Evolutionary conservation across 2,329 filamentous ascomycete genomes (phyloP).

Genomic region (Talaromyces sp.): DNA sequence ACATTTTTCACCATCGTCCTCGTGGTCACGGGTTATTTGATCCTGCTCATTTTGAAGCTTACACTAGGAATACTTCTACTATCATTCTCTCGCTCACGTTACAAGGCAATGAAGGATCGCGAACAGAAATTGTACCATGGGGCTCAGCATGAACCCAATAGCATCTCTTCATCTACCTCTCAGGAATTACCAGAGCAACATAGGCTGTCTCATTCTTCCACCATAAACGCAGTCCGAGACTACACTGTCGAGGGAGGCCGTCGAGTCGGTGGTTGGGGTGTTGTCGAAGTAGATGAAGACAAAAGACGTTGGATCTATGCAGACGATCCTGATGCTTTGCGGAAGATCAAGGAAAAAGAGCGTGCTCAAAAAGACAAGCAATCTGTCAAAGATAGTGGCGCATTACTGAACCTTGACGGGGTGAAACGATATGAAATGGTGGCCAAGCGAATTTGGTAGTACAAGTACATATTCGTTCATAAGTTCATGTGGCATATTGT

Average conservation of each 20-base stretch:
- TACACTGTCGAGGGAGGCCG: slow-evolving; percentile 67
- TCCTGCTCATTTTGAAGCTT: slow-evolving; percentile 79
- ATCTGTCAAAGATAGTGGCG: slow-evolving; percentile 31
- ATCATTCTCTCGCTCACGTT: slow-evolving; percentile 72
- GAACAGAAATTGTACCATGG: slow-evolving; percentile 45
- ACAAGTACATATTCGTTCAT: neutral
- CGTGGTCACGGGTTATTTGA: slow-evolving; percentile 78
- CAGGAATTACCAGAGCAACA: slow-evolving; percentile 6
- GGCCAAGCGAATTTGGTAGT: slow-evolving; percentile 90
- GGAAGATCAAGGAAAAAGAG: slow-evolving; percentile 62
- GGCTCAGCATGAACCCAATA: neutral
- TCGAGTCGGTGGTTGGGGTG: slow-evolving; percentile 75
- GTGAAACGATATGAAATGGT: slow-evolving; percentile 89
- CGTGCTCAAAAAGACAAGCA: slow-evolving; percentile 60
- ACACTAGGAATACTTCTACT: slow-evolving; percentile 84
- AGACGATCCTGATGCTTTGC: slow-evolving; percentile 71
- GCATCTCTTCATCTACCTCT: neutral
- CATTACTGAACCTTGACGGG: slow-evolving; percentile 60
- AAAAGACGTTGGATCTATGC: slow-evolving; percentile 80
- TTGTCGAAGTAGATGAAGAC: slow-evolving; percentile 85
- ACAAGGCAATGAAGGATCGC: slow-evolving; percentile 72
- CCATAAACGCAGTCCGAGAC: slow-evolving; percentile 36
- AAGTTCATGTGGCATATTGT: neutral
- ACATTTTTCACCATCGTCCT: slow-evolving; percentile 67
- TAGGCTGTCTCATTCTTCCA: slow-evolving; percentile 19